Percentiles rank a stretch among this genome's conserved stretches.
Conservation (phyloP, 495 filamentous ascomycete species). For the Trichocladium uniseriatum region DNA sequence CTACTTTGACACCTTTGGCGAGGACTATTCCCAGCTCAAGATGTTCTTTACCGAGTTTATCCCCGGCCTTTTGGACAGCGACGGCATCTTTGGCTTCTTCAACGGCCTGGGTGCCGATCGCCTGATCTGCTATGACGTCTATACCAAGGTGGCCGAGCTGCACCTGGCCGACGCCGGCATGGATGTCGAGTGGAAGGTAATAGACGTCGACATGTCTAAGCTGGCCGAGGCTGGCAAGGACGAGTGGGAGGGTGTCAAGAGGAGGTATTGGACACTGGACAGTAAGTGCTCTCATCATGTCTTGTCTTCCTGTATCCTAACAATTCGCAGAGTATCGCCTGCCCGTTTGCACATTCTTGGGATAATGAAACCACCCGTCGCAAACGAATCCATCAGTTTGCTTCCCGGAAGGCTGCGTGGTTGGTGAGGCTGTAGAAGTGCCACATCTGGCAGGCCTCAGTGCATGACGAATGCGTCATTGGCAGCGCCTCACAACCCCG, state of each 20-base stretch:
- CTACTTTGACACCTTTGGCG: slow-evolving; percentile 97
- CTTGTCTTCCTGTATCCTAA: neutral
- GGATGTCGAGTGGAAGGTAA: slow-evolving; percentile 76
- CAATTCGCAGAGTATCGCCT: slow-evolving; percentile 36
- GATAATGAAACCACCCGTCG: slow-evolving; percentile 25
- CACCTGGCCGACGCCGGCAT: slow-evolving; percentile 86
- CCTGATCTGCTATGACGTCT: slow-evolving; percentile 89
- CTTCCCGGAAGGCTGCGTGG: neutral
- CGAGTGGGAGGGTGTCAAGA: slow-evolving; percentile 77
- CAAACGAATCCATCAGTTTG: neutral
- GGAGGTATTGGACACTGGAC: slow-evolving; percentile 80
- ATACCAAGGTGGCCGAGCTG: slow-evolving; percentile 84
- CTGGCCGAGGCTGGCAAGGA: slow-evolving; percentile 43
- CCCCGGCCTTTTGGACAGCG: slow-evolving; percentile 61
- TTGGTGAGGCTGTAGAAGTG: neutral
- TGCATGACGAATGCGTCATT: neutral
- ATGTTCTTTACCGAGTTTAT: slow-evolving; percentile 85
- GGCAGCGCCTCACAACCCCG: neutral
- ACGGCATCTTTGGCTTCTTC: slow-evolving; percentile 84
- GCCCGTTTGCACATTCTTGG: slow-evolving; percentile 50
- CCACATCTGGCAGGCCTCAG: slow-evolving; percentile 13
- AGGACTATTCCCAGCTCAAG: slow-evolving; percentile 76
- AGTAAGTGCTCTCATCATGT: slow-evolving; percentile 33
- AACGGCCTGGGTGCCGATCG: slow-evolving; percentile 92
- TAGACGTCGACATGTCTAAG: slow-evolving; percentile 55